Evolutionary conservation across 176 grass and related monocot genomes (phyloP).

Genomic region (Oryza officinalis): DNA sequence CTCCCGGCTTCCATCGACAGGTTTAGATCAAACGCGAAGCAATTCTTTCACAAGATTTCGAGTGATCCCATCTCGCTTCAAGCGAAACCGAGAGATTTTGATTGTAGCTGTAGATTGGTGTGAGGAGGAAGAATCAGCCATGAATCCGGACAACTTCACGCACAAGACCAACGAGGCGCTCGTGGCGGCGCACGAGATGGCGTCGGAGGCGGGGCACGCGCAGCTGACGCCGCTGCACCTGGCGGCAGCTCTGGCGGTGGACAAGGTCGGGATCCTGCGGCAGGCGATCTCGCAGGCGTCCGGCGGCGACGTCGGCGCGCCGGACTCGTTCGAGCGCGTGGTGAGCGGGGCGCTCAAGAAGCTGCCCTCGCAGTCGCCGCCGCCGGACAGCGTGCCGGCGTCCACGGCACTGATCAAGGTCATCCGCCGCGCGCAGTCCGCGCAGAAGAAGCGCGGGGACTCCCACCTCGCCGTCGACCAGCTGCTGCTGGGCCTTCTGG

Average conservation of each 20-base stretch:
- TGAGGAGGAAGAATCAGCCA: slow-evolving; percentile 26
- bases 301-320: slow-evolving; percentile 26
- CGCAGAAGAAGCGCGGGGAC: slow-evolving; percentile 67
- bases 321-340: slow-evolving; percentile 67
- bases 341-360: slow-evolving; percentile 54
- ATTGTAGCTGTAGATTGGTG: background rate
- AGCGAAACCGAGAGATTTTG: background rate
- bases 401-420: slow-evolving; percentile 65
- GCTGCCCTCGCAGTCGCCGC: slow-evolving; percentile 63
- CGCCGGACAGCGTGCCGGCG: slow-evolving; percentile 55
- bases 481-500: slow-evolving; percentile 62
- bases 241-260: slow-evolving; percentile 44
- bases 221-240: slow-evolving; percentile 82
- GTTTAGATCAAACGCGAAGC: background rate
- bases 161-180: slow-evolving; percentile 97
- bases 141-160: slow-evolving; percentile 97
- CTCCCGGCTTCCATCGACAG: background rate
- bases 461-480: slow-evolving; percentile 80
- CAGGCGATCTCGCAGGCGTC: slow-evolving; percentile 64
- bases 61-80: background rate
- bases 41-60: background rate
- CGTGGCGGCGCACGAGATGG: slow-evolving; percentile 76
- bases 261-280: slow-evolving; percentile 52
- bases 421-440: slow-evolving; percentile 66
- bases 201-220: slow-evolving; percentile 58